Evolutionary conservation across 352 stramenopile genomes (phyloP).

Genomic region (Globisporangium paroecandrum): DNA sequence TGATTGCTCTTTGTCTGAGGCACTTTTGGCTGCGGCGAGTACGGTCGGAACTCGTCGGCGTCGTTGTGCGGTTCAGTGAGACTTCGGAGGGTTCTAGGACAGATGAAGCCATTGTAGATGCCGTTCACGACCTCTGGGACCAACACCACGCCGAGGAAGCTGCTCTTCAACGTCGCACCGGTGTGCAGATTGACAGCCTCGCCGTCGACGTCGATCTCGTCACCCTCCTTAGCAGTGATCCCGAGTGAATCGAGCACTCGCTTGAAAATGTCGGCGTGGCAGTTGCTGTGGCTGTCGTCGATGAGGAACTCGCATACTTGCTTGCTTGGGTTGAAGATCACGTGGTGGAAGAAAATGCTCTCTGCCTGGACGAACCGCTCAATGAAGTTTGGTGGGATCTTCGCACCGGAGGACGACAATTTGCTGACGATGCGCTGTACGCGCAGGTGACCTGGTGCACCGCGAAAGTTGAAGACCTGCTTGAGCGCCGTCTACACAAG

Average conservation of each 20-base stretch:
- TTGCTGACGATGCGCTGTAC: constrained; percentile 66
- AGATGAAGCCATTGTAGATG: constrained; percentile 46
- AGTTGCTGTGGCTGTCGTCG: constrained; percentile 40
- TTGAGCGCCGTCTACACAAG: constrained; percentile 59
- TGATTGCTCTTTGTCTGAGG: background rate
- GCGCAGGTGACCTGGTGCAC: constrained; percentile 46
- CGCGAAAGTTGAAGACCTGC: constrained; percentile 70
- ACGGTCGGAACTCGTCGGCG: constrained; percentile 11
- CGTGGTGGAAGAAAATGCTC: constrained; percentile 77
- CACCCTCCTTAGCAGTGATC: constrained; percentile 19
- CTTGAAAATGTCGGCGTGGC: constrained; percentile 47
- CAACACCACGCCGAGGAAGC: constrained; percentile 41
- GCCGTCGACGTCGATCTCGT: constrained; percentile 5
- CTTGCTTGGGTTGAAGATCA: constrained; percentile 57
- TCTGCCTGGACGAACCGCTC: constrained; percentile 57
- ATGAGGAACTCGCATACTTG: constrained; percentile 54
- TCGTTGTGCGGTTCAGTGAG: constrained; percentile 5
- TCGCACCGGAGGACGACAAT: constrained; percentile 40
- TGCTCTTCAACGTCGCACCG: constrained; percentile 23
- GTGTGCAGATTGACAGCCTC: constrained; percentile 28
- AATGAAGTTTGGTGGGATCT: constrained; percentile 49
- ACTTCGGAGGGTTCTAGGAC: constrained; percentile 29
- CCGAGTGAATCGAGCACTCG: constrained; percentile 36
- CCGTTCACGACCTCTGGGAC: constrained; percentile 35
- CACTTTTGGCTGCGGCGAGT: background rate